A percentile compares a stretch with the other conserved stretches of the same genome.
Evolutionary conservation across 768 basidiomycete genomes (phyloP).

Genomic region (Rickenella mellea): DNA sequence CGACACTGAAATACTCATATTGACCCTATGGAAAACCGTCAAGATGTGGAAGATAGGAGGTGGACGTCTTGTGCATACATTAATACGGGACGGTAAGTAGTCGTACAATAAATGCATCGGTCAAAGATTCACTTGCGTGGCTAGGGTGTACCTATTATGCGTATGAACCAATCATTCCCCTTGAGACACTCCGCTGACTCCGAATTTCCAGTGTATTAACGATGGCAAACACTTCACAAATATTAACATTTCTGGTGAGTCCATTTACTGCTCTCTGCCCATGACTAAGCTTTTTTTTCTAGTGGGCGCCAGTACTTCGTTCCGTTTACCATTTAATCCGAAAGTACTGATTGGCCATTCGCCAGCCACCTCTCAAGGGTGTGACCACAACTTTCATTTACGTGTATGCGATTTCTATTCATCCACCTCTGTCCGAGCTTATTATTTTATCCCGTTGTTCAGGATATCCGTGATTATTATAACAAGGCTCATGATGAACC

Average conservation of each 20-base stretch:
- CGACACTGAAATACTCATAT: neutral
- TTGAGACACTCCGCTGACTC: too few relatives aligned
- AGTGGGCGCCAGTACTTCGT: neutral
- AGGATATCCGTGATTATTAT: neutral
- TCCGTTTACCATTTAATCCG: neutral
- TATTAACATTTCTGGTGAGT: neutral
- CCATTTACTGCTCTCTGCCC: neutral
- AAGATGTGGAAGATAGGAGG: neutral
- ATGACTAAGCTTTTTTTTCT: neutral
- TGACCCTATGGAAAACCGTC: neutral
- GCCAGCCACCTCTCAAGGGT: neutral
- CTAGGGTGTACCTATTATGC: too few relatives aligned
- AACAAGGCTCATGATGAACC: neutral
- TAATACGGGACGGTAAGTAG: neutral
- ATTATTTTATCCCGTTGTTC: neutral
- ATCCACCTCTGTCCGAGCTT: neutral
- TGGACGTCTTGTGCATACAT: neutral
- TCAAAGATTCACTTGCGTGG: too few relatives aligned
- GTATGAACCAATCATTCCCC: too few relatives aligned
- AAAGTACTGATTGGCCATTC: neutral
- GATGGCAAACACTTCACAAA: neutral
- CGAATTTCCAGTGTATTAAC: neutral
- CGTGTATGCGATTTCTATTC: neutral
- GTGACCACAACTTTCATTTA: neutral
- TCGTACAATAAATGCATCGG: too few relatives aligned